Conservation (phyloP, 306 rosid genomes). For the Hylodesmum podocarpum region DNA sequence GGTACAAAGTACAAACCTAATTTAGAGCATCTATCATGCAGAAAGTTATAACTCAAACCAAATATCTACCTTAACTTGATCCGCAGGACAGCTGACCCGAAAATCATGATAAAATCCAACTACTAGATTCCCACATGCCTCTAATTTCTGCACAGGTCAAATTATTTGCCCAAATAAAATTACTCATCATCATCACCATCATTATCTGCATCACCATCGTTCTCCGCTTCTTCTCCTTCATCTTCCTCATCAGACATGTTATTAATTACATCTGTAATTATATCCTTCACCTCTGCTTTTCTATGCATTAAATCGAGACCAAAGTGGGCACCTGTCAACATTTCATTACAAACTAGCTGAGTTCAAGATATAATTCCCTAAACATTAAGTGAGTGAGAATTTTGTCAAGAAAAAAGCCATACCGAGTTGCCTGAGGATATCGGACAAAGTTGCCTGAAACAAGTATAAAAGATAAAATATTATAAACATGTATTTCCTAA, state of each 20-base stretch:
- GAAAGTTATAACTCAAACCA: conserved; percentile 45
- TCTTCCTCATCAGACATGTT: conserved; percentile 96
- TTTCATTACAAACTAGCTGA: conserved; percentile 22
- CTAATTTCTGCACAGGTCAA: conserved; percentile 39
- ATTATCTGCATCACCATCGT: conserved; percentile 50
- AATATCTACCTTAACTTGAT: conserved; percentile 44
- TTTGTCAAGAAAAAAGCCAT: conserved; percentile 30
- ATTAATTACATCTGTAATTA: conserved; percentile 94
- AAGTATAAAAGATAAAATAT: conserved; percentile 2
- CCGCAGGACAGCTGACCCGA: conserved; percentile 37
- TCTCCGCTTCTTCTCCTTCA: conserved; percentile 68
- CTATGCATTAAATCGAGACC: conserved; percentile 95
- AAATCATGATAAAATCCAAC: conserved; percentile 42
- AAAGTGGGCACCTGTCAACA: conserved; percentile 75
- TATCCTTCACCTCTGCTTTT: conserved; percentile 92
- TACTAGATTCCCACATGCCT: conserved; percentile 32
- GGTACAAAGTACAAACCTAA: conserved; percentile 68
- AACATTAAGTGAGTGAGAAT: neutral
- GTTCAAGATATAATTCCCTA: neutral
- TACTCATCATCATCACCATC: conserved; percentile 39
- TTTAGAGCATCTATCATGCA: conserved; percentile 39
- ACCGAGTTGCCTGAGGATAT: conserved; percentile 97
- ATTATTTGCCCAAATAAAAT: conserved; percentile 24
- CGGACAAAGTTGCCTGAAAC: conserved; percentile 94
- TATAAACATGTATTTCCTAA: neutral